Conservation (phyloP, 2,329 filamentous ascomycete species). For the Pseudocercospora fuligena region DNA sequence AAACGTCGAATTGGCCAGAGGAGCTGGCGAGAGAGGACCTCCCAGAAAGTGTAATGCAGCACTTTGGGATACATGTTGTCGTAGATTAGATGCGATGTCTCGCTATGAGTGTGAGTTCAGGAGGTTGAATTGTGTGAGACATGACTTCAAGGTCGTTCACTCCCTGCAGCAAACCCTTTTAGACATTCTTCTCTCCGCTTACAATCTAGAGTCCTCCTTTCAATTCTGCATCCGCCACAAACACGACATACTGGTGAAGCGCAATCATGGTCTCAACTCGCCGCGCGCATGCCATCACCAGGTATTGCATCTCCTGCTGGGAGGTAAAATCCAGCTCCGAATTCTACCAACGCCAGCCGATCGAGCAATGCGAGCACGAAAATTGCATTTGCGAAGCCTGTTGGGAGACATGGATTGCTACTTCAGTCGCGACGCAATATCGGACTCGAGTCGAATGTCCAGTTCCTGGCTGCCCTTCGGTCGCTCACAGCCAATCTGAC, state of each 20-base stretch:
- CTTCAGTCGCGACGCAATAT: neutral
- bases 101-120: neutral
- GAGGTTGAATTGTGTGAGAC: neutral
- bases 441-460: conserved; percentile 4
- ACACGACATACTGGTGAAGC: neutral
- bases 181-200: neutral
- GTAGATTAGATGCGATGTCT: neutral
- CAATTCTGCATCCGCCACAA: neutral
- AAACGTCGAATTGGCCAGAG: neutral
- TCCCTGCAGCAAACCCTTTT: neutral
- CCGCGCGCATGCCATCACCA: neutral
- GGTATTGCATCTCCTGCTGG: conserved; percentile 7
- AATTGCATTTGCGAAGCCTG: neutral
- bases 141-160: neutral
- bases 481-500: neutral
- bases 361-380: conserved; percentile 3
- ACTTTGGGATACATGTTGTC: neutral
- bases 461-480: neutral
- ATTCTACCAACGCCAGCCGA: neutral
- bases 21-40: neutral
- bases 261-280: neutral
- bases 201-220: neutral
- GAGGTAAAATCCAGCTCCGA: neutral
- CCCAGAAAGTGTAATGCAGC: neutral
- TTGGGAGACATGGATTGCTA: neutral